A percentile compares a stretch with the other conserved stretches of the same genome.
These are phyloP conservation scores for Fusarium austroafricanum DNA, from an alignment of 2,329 filamentous ascomycete genomes.

Conservation along the genomic window DNA sequence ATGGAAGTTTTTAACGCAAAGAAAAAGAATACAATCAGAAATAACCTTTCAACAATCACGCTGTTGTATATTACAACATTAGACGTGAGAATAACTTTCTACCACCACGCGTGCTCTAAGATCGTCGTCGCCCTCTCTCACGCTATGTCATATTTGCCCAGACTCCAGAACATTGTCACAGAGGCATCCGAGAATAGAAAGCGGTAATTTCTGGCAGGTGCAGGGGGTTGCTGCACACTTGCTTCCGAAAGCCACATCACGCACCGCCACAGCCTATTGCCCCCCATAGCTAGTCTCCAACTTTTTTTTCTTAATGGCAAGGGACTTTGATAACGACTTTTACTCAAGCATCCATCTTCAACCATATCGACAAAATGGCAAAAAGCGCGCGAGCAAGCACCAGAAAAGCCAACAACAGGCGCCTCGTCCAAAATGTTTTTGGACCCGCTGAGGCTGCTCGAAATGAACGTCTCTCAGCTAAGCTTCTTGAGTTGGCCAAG, in stretches of 20 bases:
- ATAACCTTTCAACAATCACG: not conserved
- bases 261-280: conserved; percentile 30
- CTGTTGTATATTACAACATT: not conserved
- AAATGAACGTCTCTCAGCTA: conserved; percentile 84
- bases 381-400: conserved; percentile 85
- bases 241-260: conserved; percentile 27
- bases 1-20: conserved; percentile 12
- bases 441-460: conserved; percentile 83
- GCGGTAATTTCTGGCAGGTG: conserved; percentile 41
- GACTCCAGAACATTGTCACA: conserved; percentile 16
- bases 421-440: conserved; percentile 84
- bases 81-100: conserved; percentile 10
- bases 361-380: conserved; percentile 72
- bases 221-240: not conserved
- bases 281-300: conserved; percentile 9
- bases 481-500: conserved; percentile 82
- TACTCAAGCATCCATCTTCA: conserved; percentile 17
- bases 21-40: not conserved
- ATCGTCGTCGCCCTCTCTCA: conserved; percentile 25
- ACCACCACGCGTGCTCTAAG: conserved; percentile 30
- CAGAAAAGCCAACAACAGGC: conserved; percentile 84
- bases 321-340: conserved; percentile 32
- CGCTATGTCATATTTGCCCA: conserved; percentile 45
- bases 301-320: conserved; percentile 44
- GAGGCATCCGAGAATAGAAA: conserved; percentile 31